Conservation (phyloP, 2,329 filamentous ascomycete genomes). For the Trichoderma gracile region DNA sequence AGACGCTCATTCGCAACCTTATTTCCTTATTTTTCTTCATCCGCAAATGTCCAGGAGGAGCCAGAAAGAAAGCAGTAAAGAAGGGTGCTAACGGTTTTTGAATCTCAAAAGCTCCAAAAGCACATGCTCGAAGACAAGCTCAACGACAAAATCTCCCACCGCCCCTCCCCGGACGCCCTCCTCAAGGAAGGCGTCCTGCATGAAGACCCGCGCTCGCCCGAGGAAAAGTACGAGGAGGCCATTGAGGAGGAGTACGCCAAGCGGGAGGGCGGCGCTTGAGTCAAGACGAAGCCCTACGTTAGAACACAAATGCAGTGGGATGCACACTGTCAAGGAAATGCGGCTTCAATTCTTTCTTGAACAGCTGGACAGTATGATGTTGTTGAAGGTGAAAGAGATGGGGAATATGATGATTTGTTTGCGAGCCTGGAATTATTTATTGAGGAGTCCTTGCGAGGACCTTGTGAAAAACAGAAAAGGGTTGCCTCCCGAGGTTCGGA, state of each 20-base stretch:
- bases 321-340: not conserved
- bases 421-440: not conserved
- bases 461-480: no score
- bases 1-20: no score
- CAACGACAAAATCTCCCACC: constrained; percentile 80
- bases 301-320: not conserved
- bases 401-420: not conserved
- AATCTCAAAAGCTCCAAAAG: constrained; percentile 63
- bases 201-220: constrained; percentile 62
- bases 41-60: not conserved
- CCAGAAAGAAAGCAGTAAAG: not conserved
- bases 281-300: not conserved
- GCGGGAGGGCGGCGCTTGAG: constrained; percentile 60
- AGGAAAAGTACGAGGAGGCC: constrained; percentile 59
- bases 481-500: no score
- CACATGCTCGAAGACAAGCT: constrained; percentile 85
- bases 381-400: no score
- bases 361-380: no score
- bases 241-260: constrained; percentile 66
- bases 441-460: no score
- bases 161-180: constrained; percentile 74
- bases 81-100: not conserved
- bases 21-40: no score
- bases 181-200: constrained; percentile 78
- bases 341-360: no score